Base-by-base conservation (phyloP, 345 rosid species). In the Ceriops tagal region DNA sequence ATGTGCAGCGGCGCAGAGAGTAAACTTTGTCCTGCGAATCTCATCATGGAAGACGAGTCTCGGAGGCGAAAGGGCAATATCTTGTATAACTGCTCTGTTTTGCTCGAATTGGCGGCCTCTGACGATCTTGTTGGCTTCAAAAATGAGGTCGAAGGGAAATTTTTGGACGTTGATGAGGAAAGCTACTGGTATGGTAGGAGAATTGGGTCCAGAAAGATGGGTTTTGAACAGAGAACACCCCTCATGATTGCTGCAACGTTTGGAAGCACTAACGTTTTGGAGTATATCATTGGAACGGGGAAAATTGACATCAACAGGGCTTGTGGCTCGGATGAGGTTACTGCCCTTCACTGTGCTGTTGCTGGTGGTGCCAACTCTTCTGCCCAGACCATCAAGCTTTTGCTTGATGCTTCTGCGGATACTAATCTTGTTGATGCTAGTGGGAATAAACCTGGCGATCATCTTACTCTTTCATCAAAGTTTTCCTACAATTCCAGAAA, bases 301-400 rank as follows among this genome's bases (percentile, higher is more conserved):
- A 84, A 75, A 56, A 71, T 78, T 47, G 84, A 89, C 66, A 88
- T 89, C 64, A 86, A 89, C 52, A 81, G 86, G 72, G 83, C 84
- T 75, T 91, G 88, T 34, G 88, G 97, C 39, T 72, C 70, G 8
- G 97, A 91, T 84, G 83, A 80, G 77, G 88, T 85, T 64, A 89
- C 98, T 47, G 97, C 98, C 20, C 95, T 93, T 67, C 98, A 93
- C 80, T 91, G 92, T 67, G 98, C 96, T 13, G 91, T 85, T 69
- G 95, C 95, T 19, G 92, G 96, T 28, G 87, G 95, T 51, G 65
- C 95, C 0, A 64, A 56, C 71, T 79, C 91, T 1, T 78, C 82
- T 0, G 80, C 81, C 21, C 89, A 87, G 80, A 77, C 77, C 43
- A 84, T 89, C 81, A 89, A 83, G 83, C 75, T 78, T 68, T 81